Conservation (phyloP, 179 eudicot species). For the Corrigiola litoralis region DNA sequence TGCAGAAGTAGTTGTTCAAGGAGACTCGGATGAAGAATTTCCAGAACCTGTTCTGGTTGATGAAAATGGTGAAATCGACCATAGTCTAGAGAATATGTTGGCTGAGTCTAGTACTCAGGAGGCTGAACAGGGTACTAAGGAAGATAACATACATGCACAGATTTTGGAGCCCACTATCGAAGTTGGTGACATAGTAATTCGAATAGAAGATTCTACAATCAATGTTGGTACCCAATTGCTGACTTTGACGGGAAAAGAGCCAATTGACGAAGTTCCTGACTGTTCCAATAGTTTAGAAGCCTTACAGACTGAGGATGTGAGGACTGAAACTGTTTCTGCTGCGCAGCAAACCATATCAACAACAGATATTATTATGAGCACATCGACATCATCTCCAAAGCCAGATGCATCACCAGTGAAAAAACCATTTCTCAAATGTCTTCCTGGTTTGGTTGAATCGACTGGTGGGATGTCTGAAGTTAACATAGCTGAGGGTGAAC, state of each 20-base stretch:
- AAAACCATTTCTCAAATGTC: conserved; percentile 18
- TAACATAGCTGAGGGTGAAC: conserved; percentile 24
- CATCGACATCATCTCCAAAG: conserved; percentile 24
- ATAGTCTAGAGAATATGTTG: conserved; percentile 27
- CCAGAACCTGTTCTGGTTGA: conserved; percentile 68
- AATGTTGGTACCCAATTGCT: conserved; percentile 19
- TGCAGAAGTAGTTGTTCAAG: conserved; percentile 70
- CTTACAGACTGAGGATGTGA: conserved; percentile 20
- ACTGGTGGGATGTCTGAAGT: conserved; percentile 36
- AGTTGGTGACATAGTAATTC: conserved; percentile 14
- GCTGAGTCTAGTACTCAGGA: conserved; percentile 30
- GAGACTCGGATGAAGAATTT: conserved; percentile 89
- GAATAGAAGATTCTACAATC: conserved; percentile 17
- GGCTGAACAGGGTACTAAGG: conserved; percentile 20
- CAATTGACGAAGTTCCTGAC: conserved; percentile 12
- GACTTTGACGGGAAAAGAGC: conserved; percentile 11
- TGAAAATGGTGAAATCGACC: conserved; percentile 51
- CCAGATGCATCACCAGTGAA: conserved; percentile 24
- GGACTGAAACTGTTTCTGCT: conserved; percentile 20
- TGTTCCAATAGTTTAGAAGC: conserved; percentile 17
- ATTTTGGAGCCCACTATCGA: conserved; percentile 13
- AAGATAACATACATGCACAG: conserved; percentile 16
- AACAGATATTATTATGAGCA: conserved; percentile 13
- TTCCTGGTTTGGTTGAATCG: conserved; percentile 30
- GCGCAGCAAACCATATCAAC: conserved; percentile 18